A percentile compares a stretch with the other conserved stretches of the same genome.
Conservation (phyloP, 2,329 filamentous ascomycete species). For the Karstenula rhodostoma region DNA sequence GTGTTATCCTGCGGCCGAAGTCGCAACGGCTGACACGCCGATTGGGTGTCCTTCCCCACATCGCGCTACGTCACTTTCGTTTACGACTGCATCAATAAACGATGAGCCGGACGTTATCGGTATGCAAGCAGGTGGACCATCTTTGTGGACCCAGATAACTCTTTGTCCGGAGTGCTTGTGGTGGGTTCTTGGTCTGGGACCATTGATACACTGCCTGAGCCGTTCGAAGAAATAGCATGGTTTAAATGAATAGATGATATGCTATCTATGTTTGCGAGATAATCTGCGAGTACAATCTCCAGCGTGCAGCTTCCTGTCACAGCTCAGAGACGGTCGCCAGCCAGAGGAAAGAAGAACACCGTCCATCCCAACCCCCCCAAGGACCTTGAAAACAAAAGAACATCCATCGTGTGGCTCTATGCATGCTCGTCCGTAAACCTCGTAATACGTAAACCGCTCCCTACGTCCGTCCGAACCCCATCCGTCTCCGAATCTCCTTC, state of each 20-base stretch:
- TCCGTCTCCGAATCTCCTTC: conserved; percentile 33
- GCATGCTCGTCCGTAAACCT: too few species aligned
- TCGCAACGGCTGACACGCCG: conserved; percentile 5
- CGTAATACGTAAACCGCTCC: not conserved
- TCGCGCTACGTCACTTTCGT: conserved; percentile 8
- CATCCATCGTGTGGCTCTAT: too few species aligned
- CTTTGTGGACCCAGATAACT: not conserved
- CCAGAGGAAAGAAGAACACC: too few species aligned
- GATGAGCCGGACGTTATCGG: not conserved
- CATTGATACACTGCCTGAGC: not conserved
- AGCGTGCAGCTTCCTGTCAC: too few species aligned
- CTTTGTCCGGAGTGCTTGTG: not conserved
- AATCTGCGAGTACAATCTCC: too few species aligned
- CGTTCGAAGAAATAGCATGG: too few species aligned
- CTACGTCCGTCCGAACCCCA: conserved; percentile 22
- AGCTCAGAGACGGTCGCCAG: too few species aligned
- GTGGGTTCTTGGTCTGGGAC: not conserved
- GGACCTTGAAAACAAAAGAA: too few species aligned
- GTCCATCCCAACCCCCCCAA: too few species aligned
- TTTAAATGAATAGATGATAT: not conserved
- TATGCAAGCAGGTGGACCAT: not conserved
- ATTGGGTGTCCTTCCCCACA: conserved; percentile 9
- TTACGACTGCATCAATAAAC: not conserved
- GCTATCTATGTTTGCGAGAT: not conserved
- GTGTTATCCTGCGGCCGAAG: not conserved